These are phyloP conservation scores for Blastobotrys peoriensis DNA, from an alignment of 805 yeast genomes.

Conservation along the genomic window DNA sequence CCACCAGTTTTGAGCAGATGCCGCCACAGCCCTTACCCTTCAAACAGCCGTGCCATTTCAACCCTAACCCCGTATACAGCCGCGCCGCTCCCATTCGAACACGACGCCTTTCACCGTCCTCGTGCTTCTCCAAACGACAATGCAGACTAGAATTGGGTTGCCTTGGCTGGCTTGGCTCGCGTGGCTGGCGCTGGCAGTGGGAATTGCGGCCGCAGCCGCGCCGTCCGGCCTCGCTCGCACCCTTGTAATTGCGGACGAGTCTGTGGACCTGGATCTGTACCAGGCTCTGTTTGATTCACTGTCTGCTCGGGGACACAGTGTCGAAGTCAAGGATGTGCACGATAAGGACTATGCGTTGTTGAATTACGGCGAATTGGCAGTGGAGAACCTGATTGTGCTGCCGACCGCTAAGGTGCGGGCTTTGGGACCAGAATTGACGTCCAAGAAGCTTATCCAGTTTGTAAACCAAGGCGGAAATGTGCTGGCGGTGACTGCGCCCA, in stretches of 20 bases:
- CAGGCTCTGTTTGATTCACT: constrained; percentile 19
- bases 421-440: constrained; percentile 36
- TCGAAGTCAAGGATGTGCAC: constrained; percentile 25
- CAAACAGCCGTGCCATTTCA: too few species aligned
- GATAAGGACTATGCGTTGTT: constrained; percentile 32
- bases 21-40: too few species aligned
- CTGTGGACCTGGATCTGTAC: constrained; percentile 14
- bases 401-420: constrained; percentile 48
- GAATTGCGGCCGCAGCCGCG: too few species aligned
- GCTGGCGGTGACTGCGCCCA: constrained; percentile 51
- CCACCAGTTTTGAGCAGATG: too few species aligned
- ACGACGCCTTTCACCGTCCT: too few species aligned
- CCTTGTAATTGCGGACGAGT: constrained; percentile 29
- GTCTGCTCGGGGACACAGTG: constrained; percentile 31
- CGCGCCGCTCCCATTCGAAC: too few species aligned
- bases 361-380: constrained; percentile 40
- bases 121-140: too few species aligned
- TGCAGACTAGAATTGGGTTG: too few species aligned
- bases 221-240: constrained; percentile 19
- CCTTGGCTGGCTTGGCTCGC: too few species aligned
- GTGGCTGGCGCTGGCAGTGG: too few species aligned
- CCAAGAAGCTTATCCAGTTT: constrained; percentile 51
- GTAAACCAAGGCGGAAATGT: constrained; percentile 69
- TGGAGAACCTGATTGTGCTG: constrained; percentile 52
- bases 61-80: too few species aligned